Conservation (phyloP, 345 rosid genomes). For the Hirschfeldia incana region DNA sequence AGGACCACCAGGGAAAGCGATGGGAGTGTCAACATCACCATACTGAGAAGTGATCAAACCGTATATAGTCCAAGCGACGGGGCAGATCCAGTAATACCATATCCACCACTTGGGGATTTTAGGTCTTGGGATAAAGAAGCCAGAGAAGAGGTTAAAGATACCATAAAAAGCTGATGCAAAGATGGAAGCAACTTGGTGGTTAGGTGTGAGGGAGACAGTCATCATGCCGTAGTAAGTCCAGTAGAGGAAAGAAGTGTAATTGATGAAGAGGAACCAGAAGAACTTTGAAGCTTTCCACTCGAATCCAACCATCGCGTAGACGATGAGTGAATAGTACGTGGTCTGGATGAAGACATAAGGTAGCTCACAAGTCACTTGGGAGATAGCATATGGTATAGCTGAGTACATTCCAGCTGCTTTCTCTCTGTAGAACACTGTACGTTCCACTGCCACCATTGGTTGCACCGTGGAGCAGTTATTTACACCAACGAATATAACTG, state of each 20-base stretch:
- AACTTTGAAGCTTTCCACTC: constrained; percentile 75
- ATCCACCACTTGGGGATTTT: constrained; percentile 86
- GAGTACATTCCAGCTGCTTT: constrained; percentile 77
- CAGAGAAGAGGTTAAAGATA: constrained; percentile 79
- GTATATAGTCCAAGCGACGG: constrained; percentile 75
- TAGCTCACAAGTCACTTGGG: constrained; percentile 62
- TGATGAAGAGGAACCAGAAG: constrained; percentile 76
- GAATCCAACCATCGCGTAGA: constrained; percentile 75
- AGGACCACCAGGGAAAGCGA: constrained; percentile 39
- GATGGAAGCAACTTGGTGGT: constrained; percentile 79
- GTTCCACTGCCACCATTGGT: constrained; percentile 68
- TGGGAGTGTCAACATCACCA: constrained; percentile 47
- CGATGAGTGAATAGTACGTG: constrained; percentile 58
- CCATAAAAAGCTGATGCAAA: constrained; percentile 73
- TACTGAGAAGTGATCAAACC: constrained; percentile 68
- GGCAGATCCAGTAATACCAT: constrained; percentile 93
- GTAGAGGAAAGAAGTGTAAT: constrained; percentile 82
- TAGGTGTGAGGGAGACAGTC: constrained; percentile 85
- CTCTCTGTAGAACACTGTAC: constrained; percentile 72
- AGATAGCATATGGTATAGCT: constrained; percentile 64
- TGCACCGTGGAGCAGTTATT: constrained; percentile 74
- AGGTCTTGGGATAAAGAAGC: constrained; percentile 87
- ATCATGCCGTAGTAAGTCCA: constrained; percentile 96
- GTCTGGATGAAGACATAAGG: constrained; percentile 75
- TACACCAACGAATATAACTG: constrained; percentile 58